A percentile compares a stretch with the other conserved stretches of the same genome.
Evolutionary conservation across 805 yeast genomes (phyloP).

Genomic region (Kodamaea fukazawae): DNA sequence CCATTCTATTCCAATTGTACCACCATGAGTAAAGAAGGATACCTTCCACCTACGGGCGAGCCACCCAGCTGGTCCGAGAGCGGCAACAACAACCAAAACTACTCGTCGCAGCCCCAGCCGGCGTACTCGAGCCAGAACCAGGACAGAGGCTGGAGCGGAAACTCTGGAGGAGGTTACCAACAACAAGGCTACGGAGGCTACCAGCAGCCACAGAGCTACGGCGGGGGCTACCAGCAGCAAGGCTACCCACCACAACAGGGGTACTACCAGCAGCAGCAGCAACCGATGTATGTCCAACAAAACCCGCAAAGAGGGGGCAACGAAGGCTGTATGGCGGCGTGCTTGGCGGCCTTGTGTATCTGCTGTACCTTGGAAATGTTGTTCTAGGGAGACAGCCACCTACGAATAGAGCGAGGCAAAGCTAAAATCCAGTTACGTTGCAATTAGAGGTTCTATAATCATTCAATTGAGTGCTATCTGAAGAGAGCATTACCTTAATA

Average conservation of each 20-base stretch:
- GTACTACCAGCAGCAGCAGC: constrained; percentile 42
- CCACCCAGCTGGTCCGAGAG: constrained; percentile 25
- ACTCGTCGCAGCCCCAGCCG: constrained; percentile 13
- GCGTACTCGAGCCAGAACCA: constrained; percentile 15
- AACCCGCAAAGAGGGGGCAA: constrained; percentile 22
- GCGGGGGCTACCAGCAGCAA: constrained; percentile 12
- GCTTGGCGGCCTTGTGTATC: constrained; percentile 40
- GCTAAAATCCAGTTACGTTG: too few species aligned
- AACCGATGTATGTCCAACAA: constrained; percentile 44
- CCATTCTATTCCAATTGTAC: background rate
- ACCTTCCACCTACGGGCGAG: constrained; percentile 27
- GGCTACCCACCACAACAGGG: constrained; percentile 26
- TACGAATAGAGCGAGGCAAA: too few species aligned
- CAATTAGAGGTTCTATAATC: too few species aligned
- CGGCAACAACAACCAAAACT: constrained; percentile 10
- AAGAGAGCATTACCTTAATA: too few species aligned
- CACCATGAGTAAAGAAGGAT: constrained; percentile 11
- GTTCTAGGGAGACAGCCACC: constrained; percentile 14
- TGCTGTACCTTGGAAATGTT: constrained; percentile 35
- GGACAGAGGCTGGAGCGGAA: constrained; percentile 21
- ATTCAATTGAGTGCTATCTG: too few species aligned
- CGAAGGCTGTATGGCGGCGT: constrained; percentile 35
- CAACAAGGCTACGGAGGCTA: constrained; percentile 1
- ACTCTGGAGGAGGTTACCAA: background rate
- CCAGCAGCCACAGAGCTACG: constrained; percentile 11